Evolutionary conservation across 306 rosid genomes (phyloP).

Genomic region (Rosa rugosa): DNA sequence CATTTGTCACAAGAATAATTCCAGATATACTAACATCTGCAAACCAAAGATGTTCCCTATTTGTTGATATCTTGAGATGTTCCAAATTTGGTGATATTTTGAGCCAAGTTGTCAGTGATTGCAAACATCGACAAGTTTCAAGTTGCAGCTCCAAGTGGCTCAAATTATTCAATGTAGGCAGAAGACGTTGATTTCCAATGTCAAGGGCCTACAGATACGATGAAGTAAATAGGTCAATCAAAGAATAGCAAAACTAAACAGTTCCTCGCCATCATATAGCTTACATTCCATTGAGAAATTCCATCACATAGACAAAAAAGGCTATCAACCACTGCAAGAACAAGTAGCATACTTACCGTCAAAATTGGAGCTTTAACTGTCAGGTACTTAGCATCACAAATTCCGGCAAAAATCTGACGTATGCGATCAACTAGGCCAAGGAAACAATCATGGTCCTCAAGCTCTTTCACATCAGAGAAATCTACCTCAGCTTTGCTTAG

Average conservation of each 20-base stretch:
- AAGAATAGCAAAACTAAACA: neutral
- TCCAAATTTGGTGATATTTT: neutral
- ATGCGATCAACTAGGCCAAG: neutral
- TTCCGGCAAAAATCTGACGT: neutral
- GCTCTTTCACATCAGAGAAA: neutral
- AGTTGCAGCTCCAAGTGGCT: neutral
- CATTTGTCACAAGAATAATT: neutral
- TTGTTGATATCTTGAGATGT: neutral
- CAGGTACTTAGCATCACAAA: neutral
- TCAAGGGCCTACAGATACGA: neutral
- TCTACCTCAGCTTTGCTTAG: neutral
- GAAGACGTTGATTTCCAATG: neutral
- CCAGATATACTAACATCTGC: neutral
- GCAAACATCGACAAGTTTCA: neutral
- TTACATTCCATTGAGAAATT: neutral
- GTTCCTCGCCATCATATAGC: neutral
- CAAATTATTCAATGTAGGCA: neutral
- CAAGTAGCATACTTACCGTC: neutral
- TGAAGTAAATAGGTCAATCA: neutral
- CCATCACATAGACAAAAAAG: neutral
- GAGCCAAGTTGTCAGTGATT: neutral
- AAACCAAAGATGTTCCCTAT: neutral
- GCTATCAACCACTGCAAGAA: neutral
- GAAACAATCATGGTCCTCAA: neutral
- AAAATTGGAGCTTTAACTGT: neutral